These are phyloP conservation scores for Populus hybrid DNA, from an alignment of 441 rosid genomes.

Conservation along the genomic window DNA sequence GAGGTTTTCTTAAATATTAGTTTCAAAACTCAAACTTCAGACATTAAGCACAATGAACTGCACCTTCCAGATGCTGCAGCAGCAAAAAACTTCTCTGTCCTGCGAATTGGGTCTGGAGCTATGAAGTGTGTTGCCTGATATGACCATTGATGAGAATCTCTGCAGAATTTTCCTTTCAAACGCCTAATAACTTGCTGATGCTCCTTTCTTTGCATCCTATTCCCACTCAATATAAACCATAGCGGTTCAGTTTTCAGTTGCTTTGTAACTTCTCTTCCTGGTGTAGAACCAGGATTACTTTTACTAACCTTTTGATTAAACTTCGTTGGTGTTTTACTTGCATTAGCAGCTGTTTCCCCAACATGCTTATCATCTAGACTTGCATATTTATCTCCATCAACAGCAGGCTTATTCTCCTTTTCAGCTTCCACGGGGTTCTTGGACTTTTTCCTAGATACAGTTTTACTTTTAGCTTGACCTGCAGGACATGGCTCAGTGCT, in stretches of 20 bases:
- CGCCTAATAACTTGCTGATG: constrained; percentile 62
- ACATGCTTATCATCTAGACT: constrained; percentile 23
- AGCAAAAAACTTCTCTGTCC: constrained; percentile 89
- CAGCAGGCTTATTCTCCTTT: constrained; percentile 47
- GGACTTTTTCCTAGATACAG: constrained; percentile 19
- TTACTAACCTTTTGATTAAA: constrained; percentile 27
- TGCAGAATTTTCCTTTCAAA: constrained; percentile 73
- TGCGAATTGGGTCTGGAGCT: constrained; percentile 61
- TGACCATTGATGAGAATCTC: constrained; percentile 95
- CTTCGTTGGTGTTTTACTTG: constrained; percentile 26
- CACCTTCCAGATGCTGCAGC: constrained; percentile 98
- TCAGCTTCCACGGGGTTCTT: constrained; percentile 34
- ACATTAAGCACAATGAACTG: constrained; percentile 7
- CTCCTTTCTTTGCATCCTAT: constrained; percentile 65
- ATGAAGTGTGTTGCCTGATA: constrained; percentile 94
- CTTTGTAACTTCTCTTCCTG: constrained; percentile 20
- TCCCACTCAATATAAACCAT: constrained; percentile 75
- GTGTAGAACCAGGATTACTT: constrained; percentile 25
- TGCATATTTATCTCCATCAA: constrained; percentile 24
- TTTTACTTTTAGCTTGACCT: constrained; percentile 24
- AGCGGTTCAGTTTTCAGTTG: constrained; percentile 39
- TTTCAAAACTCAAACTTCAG: not conserved
- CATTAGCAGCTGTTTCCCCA: constrained; percentile 30
- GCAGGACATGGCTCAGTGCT: constrained; percentile 15
- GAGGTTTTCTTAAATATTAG: not conserved